Evolutionary conservation across 352 stramenopile genomes (phyloP), one percentile per base, ranked within the genome.

Genomic region (Phytopythium aichiense): DNA sequence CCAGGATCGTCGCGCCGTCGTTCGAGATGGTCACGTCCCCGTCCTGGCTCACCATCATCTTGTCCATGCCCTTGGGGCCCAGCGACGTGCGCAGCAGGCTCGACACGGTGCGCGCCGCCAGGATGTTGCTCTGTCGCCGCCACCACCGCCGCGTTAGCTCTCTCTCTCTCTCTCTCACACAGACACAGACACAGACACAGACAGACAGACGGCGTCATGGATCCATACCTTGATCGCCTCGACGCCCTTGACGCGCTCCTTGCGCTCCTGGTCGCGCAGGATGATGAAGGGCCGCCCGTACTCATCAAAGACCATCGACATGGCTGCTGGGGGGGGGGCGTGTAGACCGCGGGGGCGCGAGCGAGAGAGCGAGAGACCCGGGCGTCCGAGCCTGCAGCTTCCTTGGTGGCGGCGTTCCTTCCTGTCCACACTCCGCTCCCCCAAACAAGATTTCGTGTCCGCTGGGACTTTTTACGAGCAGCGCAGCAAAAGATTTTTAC

Each of bases 251-350:
- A 99, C 89, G 57, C 98, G 95, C 61, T 97, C 83, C 87, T 99
- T 99, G 52, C 90, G 86, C 77, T 99, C 96, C 76, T 99, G 98
- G 76, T 99, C 98, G 67, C 97, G 89, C 76, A 99, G 87, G 80
- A 99, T 99, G 73, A 99, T 99, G 78, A 99, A 99, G 68, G 98
- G 98, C 61, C 98, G 87, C 60, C 98, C 98, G 87, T 99, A 99
- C 82, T 99, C 98, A 91, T 99, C 98, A 94, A 96, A 96, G 68
- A 96, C 80, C 87, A 96, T 94, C 71, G 87, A 96, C 87, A 96
- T 96, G 71, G 60, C 78, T 72, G 64, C 73, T 59, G 20, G 38
- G n/a, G 31, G 40, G 31, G 15, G n/a, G 11, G 23, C 16, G 25
- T 25, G n/a, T 28, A 25, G 15, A 15, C 35, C 35, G 35, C 35